Evolutionary conservation across 106 monocot genomes (phyloP).

Genomic region (Cymbidium sinense): DNA sequence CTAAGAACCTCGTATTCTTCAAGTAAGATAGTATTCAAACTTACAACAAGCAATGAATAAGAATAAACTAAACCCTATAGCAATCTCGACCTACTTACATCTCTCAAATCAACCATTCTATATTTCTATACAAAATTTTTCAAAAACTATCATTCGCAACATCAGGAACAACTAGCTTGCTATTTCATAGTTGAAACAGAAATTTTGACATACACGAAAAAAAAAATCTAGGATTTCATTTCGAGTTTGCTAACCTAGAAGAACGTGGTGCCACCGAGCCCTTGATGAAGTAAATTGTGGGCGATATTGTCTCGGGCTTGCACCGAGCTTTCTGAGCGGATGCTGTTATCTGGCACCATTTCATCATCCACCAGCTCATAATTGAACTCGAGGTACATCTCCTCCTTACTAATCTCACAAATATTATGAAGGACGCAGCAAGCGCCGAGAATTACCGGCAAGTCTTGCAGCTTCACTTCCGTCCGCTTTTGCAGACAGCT

Average conservation of each 20-base stretch:
- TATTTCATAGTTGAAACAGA: neutral
- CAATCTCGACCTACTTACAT: neutral
- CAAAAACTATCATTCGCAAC: neutral
- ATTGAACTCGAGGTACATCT: slow-evolving; percentile 40
- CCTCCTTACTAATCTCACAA: slow-evolving; percentile 55
- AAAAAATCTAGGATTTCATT: neutral
- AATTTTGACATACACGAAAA: neutral
- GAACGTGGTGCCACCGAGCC: slow-evolving; percentile 57
- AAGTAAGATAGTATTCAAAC: neutral
- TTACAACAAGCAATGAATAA: neutral
- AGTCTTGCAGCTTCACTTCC: slow-evolving; percentile 69
- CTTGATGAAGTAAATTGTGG: slow-evolving; percentile 61
- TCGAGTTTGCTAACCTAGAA: slow-evolving; percentile 21
- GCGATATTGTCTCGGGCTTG: slow-evolving; percentile 57
- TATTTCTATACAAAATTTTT: neutral
- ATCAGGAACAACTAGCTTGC: neutral
- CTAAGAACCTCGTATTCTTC: neutral
- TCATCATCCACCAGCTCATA: slow-evolving; percentile 59
- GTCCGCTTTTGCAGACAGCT: slow-evolving; percentile 71
- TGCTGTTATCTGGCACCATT: slow-evolving; percentile 45
- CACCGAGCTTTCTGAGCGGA: slow-evolving; percentile 33
- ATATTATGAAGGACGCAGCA: slow-evolving; percentile 80
- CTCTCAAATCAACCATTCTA: neutral
- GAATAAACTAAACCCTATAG: neutral
- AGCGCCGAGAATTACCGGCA: slow-evolving; percentile 64